These are phyloP conservation scores for Heliosperma pusillum DNA, from an alignment of 148 eudicot species.

Conservation along the genomic window DNA sequence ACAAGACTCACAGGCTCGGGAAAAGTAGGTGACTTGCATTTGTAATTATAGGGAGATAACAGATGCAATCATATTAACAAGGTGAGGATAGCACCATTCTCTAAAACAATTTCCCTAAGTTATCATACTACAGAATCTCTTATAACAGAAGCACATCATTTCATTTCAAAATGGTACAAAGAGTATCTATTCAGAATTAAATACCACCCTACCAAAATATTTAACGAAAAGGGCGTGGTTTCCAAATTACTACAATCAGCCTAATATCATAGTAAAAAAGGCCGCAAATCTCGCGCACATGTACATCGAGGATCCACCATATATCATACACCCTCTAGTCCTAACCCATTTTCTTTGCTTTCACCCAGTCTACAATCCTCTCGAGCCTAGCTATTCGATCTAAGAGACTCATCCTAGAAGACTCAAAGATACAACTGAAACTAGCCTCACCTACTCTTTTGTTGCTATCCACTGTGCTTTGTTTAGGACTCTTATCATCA, in stretches of 20 bases:
- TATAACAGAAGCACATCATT: not conserved
- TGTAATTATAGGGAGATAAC: not conserved
- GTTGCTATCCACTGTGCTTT: not conserved
- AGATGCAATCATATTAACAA: not conserved
- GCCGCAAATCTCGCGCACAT: not conserved
- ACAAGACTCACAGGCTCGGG: too few relatives aligned
- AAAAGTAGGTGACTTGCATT: not conserved
- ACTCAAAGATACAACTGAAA: not conserved
- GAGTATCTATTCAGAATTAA: not conserved
- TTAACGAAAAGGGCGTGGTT: not conserved
- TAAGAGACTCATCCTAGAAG: conserved; percentile 1
- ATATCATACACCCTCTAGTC: not conserved
- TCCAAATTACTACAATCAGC: not conserved
- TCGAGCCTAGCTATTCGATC: conserved; percentile 21
- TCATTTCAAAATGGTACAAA: not conserved
- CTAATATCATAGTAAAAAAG: not conserved
- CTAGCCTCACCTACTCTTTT: not conserved
- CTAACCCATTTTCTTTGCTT: conserved; percentile 3
- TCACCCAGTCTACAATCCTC: conserved; percentile 17
- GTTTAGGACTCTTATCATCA: not conserved
- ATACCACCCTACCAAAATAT: not conserved
- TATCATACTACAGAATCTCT: not conserved
- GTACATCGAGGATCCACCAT: not conserved
- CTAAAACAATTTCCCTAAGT: not conserved
- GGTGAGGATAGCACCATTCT: not conserved